Evolutionary conservation across 352 stramenopile genomes (phyloP).

Genomic region (Peronospora destructor): DNA sequence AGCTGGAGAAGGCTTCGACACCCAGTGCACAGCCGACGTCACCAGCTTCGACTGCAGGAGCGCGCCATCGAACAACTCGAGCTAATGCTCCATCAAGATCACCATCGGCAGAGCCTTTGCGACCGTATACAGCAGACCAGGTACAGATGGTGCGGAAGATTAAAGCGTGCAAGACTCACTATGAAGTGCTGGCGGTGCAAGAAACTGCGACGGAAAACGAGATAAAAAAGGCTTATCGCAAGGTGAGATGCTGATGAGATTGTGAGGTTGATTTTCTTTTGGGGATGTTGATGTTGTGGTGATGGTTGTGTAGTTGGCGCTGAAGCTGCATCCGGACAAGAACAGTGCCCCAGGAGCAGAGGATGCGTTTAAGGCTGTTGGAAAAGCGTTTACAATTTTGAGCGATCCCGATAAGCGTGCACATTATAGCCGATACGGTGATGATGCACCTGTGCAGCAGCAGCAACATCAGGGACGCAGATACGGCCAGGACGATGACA

Average conservation of each 20-base stretch:
- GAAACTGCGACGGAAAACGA: constrained; percentile 74
- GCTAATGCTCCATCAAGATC: constrained; percentile 24
- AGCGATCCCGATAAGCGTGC: constrained; percentile 85
- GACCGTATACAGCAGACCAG: constrained; percentile 75
- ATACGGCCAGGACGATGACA: constrained; percentile 69
- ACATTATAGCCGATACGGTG: constrained; percentile 80
- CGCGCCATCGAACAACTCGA: constrained; percentile 30
- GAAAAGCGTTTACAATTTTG: constrained; percentile 90
- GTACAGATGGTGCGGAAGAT: constrained; percentile 85
- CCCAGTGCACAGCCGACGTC: constrained; percentile 25
- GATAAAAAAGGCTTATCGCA: constrained; percentile 89
- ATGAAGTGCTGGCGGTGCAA: constrained; percentile 79
- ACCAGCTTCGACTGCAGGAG: constrained; percentile 13
- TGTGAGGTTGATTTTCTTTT: constrained; percentile 1
- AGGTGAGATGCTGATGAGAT: constrained; percentile 35
- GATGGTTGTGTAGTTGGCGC: constrained; percentile 52
- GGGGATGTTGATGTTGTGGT: constrained; percentile 8
- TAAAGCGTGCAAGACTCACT: constrained; percentile 81
- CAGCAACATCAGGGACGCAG: constrained; percentile 30
- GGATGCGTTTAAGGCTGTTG: constrained; percentile 95
- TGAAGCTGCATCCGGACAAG: constrained; percentile 89
- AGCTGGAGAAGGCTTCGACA: constrained; percentile 43
- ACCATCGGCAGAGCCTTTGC: constrained; percentile 34
- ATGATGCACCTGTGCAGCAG: constrained; percentile 41
- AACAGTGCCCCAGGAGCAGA: constrained; percentile 95